Percentiles rank a stretch among this genome's conserved stretches.
Conservation (phyloP, 257 asterid genomes). For the Solanum rostratum region DNA sequence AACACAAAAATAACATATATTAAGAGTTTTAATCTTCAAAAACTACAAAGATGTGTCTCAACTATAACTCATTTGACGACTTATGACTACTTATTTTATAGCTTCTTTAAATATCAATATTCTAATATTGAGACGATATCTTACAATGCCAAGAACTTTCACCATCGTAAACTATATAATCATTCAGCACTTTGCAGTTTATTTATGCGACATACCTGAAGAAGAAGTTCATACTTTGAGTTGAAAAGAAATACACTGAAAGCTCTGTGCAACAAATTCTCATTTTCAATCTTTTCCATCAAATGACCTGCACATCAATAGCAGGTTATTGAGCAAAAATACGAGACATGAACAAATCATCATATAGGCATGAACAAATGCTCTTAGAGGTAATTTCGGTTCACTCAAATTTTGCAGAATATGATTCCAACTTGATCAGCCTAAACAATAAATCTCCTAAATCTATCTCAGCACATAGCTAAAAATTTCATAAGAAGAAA, state of each 20-base stretch:
- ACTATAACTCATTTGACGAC: not conserved
- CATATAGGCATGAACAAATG: not conserved
- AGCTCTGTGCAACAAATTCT: constrained; percentile 78
- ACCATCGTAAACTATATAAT: not conserved
- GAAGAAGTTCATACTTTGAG: constrained; percentile 78
- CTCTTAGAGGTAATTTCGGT: not conserved
- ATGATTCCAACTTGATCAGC: not conserved
- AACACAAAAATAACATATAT: not conserved
- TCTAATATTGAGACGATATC: not conserved
- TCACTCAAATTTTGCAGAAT: not conserved
- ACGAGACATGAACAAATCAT: not conserved
- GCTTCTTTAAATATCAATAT: not conserved
- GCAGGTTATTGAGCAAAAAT: not conserved
- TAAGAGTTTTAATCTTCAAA: not conserved
- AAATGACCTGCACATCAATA: constrained; percentile 59
- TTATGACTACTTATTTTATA: not conserved
- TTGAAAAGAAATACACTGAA: constrained; percentile 91
- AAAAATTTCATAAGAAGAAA: not conserved
- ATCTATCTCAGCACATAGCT: not conserved
- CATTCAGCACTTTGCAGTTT: not conserved
- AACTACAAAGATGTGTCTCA: not conserved
- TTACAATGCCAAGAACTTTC: not conserved
- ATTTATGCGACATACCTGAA: constrained; percentile 47
- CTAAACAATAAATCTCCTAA: not conserved
- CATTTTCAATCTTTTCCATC: constrained; percentile 80